Evolutionary conservation across 352 stramenopile species (phyloP).

Genomic region (Pythium vanterpoolii): DNA sequence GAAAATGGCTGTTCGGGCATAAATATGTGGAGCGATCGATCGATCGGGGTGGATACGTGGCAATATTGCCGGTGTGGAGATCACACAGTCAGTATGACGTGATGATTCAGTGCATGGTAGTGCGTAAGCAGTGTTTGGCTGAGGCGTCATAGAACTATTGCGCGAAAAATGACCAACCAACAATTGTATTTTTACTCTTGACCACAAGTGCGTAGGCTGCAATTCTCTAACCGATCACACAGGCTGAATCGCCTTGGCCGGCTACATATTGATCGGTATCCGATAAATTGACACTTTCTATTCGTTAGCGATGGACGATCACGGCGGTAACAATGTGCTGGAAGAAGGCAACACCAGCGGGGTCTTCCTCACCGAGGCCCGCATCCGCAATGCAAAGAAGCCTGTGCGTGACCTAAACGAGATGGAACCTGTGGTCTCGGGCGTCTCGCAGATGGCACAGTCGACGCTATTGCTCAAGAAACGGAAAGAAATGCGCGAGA

Average conservation of each 20-base stretch:
- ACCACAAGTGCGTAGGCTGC: background rate
- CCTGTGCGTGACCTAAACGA: constrained; percentile 56
- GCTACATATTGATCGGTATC: background rate
- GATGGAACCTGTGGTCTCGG: constrained; percentile 75
- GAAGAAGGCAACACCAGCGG: constrained; percentile 38
- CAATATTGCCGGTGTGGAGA: background rate
- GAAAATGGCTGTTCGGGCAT: background rate
- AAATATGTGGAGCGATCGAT: no score
- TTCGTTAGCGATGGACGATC: constrained; percentile 20
- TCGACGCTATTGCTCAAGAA: constrained; percentile 91
- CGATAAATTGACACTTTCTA: background rate
- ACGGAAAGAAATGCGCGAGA: constrained; percentile 92
- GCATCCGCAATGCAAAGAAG: constrained; percentile 56
- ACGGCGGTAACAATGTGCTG: constrained; percentile 26
- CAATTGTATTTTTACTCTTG: constrained; percentile 1
- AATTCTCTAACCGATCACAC: no score
- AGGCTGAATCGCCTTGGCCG: no score
- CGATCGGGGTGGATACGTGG: no score
- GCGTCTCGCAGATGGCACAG: constrained; percentile 87
- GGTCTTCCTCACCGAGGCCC: constrained; percentile 76
- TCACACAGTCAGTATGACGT: no score
- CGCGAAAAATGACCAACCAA: background rate
- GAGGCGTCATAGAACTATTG: background rate
- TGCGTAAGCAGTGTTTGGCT: no score
- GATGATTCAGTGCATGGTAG: no score